These are phyloP conservation scores for Talaromyces piceae DNA, from an alignment of 2,329 filamentous ascomycete species.

Conservation along the genomic window DNA sequence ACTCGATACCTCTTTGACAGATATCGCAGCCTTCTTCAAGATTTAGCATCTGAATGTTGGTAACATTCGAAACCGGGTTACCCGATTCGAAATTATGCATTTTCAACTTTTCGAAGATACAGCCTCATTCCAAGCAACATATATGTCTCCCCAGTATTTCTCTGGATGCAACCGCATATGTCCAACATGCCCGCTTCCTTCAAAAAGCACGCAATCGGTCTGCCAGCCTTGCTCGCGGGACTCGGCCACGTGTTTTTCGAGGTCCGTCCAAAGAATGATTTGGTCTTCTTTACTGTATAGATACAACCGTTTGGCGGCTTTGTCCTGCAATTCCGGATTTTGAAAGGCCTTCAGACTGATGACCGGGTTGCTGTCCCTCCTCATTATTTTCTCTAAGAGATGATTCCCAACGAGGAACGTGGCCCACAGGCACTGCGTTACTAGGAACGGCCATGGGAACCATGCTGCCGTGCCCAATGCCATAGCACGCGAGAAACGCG, in stretches of 20 bases:
- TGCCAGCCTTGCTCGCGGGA: slow-evolving; percentile 36
- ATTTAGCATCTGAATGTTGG: no score
- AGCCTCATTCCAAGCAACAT: background rate
- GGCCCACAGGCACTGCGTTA: slow-evolving; percentile 44
- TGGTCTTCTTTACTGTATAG: background rate
- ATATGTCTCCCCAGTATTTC: slow-evolving; percentile 46
- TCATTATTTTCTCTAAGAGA: slow-evolving; percentile 19
- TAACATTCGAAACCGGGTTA: no score
- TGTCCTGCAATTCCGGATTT: background rate
- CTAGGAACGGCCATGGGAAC: slow-evolving; percentile 38
- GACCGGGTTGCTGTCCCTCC: background rate
- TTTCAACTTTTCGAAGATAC: background rate
- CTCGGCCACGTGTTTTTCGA: background rate
- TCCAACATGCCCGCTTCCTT: slow-evolving; percentile 53
- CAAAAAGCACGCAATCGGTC: slow-evolving; percentile 47
- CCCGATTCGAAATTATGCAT: background rate
- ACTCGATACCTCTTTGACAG: no score
- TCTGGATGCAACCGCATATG: slow-evolving; percentile 52
- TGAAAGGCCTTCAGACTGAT: background rate
- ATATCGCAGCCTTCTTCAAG: no score
- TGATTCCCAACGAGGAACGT: slow-evolving; percentile 35
- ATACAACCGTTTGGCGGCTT: background rate
- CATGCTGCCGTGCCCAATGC: slow-evolving; percentile 40
- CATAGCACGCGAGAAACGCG: slow-evolving; percentile 49
- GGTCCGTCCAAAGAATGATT: background rate